These are phyloP conservation scores for Teratosphaeria nubilosa DNA, from an alignment of 2,329 filamentous ascomycete genomes.

Conservation along the genomic window DNA sequence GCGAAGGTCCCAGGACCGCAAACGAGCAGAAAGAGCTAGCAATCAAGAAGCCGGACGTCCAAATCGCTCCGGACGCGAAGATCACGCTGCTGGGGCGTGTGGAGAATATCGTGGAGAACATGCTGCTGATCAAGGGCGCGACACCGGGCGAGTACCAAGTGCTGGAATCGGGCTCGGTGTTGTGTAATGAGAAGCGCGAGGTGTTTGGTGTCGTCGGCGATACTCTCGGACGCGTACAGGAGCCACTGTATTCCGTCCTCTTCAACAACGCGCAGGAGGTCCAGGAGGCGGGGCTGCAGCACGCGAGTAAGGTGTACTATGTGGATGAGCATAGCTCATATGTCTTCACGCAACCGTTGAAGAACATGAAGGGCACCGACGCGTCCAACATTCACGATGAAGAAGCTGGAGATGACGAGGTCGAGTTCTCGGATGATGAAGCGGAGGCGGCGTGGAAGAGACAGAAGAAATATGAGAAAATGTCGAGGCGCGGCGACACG, in stretches of 20 bases:
- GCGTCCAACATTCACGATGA: conserved; percentile 94
- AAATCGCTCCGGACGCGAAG: conserved; percentile 65
- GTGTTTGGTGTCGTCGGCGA: conserved; percentile 75
- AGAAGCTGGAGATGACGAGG: conserved; percentile 73
- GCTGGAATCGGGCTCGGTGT: conserved; percentile 70
- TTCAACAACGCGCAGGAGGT: conserved; percentile 64
- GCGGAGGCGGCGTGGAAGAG: conserved; percentile 54
- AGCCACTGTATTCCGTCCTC: conserved; percentile 74
- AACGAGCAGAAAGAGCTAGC: conserved; percentile 57
- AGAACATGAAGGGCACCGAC: conserved; percentile 75
- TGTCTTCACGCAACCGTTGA: conserved; percentile 77
- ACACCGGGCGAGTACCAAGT: conserved; percentile 75
- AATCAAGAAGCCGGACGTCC: conserved; percentile 59
- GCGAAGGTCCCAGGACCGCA: conserved; percentile 56
- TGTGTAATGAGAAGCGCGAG: conserved; percentile 65
- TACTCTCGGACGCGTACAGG: conserved; percentile 73
- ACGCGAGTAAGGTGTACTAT: conserved; percentile 67
- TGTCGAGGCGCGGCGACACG: conserved; percentile 14
- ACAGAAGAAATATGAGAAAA: conserved; percentile 25
- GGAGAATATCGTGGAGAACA: conserved; percentile 67
- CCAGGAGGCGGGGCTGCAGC: conserved; percentile 53
- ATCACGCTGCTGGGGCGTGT: conserved; percentile 67
- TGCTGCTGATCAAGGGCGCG: conserved; percentile 67
- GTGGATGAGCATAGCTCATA: conserved; percentile 67
- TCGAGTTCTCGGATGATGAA: conserved; percentile 95